Evolutionary conservation across 139 green algal species (phyloP).

Genomic region (Tetradesmus obliquus): DNA sequence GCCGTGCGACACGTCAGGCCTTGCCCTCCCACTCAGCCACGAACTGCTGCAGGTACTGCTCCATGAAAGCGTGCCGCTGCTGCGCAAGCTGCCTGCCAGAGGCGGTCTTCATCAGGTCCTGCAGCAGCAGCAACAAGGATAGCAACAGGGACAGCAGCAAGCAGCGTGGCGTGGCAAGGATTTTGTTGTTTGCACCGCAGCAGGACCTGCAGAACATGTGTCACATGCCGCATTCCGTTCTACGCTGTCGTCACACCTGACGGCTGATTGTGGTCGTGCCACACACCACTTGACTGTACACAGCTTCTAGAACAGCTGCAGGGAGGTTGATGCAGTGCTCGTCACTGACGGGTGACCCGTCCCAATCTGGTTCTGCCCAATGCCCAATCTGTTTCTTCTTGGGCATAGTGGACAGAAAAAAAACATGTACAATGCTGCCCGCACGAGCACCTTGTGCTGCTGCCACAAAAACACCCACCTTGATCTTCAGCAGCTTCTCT

Average conservation of each 20-base stretch:
- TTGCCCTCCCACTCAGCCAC: constrained; percentile 64
- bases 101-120: constrained; percentile 80
- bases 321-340: not conserved
- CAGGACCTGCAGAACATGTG: too few relatives aligned
- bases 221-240: not conserved
- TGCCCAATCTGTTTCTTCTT: not conserved
- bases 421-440: constrained; percentile 62
- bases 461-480: constrained; percentile 49
- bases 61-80: constrained; percentile 74
- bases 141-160: not conserved
- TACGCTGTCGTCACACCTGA: not conserved
- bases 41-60: constrained; percentile 74
- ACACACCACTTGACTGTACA: too few relatives aligned
- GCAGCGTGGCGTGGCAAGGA: not conserved
- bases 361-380: not conserved
- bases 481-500: constrained; percentile 85
- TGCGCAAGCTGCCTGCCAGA: constrained; percentile 57
- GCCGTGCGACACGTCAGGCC: constrained; percentile 30
- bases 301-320: not conserved
- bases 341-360: not conserved
- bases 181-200: not conserved
- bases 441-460: constrained; percentile 69
- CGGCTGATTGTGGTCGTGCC: too few relatives aligned
- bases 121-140: not conserved
- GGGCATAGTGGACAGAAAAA: not conserved